These are phyloP conservation scores for Leptosphaerulina australis DNA, from an alignment of 2,329 filamentous ascomycete species.

Conservation along the genomic window DNA sequence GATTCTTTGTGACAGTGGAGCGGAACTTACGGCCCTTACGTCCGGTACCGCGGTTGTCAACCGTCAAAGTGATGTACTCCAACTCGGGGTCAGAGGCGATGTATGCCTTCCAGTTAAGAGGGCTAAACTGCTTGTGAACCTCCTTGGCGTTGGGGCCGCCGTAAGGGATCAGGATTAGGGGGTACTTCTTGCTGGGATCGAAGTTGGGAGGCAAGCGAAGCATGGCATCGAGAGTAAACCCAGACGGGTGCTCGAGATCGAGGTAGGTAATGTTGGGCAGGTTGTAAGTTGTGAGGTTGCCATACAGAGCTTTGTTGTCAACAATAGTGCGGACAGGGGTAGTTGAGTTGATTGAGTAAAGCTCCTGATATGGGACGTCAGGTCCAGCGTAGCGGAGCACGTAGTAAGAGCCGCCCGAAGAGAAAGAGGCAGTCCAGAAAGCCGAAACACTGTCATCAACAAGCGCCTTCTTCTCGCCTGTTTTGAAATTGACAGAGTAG, in stretches of 20 bases:
- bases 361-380: slow-evolving; percentile 71
- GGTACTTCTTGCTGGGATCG: slow-evolving; percentile 66
- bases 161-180: slow-evolving; percentile 70
- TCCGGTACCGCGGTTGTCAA: slow-evolving; percentile 72
- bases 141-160: slow-evolving; percentile 70
- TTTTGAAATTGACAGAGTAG: slow-evolving; percentile 68
- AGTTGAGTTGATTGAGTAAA: slow-evolving; percentile 64
- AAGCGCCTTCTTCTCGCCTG: slow-evolving; percentile 61
- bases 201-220: slow-evolving; percentile 70
- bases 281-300: slow-evolving; percentile 63
- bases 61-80: slow-evolving; percentile 69
- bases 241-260: slow-evolving; percentile 66
- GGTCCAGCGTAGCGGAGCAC: slow-evolving; percentile 69
- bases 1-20: slow-evolving; percentile 61
- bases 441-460: slow-evolving; percentile 66
- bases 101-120: slow-evolving; percentile 66
- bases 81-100: slow-evolving; percentile 71
- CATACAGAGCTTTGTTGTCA: slow-evolving; percentile 63
- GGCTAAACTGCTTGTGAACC: slow-evolving; percentile 62
- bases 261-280: slow-evolving; percentile 69
- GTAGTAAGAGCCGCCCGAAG: slow-evolving; percentile 66
- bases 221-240: slow-evolving; percentile 68
- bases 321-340: slow-evolving; percentile 64
- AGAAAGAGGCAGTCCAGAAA: slow-evolving; percentile 70
- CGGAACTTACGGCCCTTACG: slow-evolving; percentile 69